Conservation (phyloP, 1,284 basidiomycete species). For the Peniophora sp. region DNA sequence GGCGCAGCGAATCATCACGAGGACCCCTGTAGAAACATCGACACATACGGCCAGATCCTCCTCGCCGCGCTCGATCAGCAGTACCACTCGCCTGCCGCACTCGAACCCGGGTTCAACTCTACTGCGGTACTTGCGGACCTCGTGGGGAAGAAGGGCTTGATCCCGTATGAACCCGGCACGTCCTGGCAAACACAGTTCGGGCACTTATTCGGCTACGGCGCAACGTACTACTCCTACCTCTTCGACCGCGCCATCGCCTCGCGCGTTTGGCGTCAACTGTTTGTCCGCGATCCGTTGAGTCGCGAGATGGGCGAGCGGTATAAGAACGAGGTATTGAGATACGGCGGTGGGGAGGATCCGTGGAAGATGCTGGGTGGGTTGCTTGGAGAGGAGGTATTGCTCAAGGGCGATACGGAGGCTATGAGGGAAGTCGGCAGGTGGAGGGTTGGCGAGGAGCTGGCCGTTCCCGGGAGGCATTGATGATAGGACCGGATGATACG, state of each 20-base stretch:
- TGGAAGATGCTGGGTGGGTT: constrained; percentile 88
- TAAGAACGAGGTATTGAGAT: constrained; percentile 68
- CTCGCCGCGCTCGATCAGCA: constrained; percentile 86
- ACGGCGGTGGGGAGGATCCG: constrained; percentile 88
- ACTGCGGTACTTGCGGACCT: constrained; percentile 60
- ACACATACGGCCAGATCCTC: constrained; percentile 89
- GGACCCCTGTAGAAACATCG: constrained; percentile 69
- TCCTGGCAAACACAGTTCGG: constrained; percentile 95
- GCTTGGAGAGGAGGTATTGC: constrained; percentile 56
- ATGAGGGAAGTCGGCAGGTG: constrained; percentile 88
- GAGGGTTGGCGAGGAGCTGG: constrained; percentile 65
- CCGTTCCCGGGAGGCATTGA: constrained; percentile 19
- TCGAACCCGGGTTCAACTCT: constrained; percentile 57
- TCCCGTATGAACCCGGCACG: constrained; percentile 76
- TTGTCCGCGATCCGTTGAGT: constrained; percentile 56
- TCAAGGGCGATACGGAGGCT: constrained; percentile 66
- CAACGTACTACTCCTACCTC: constrained; percentile 96
- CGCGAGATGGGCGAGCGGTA: constrained; percentile 70
- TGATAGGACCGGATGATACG: neutral
- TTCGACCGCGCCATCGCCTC: constrained; percentile 95
- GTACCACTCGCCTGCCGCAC: constrained; percentile 74
- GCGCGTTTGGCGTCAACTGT: constrained; percentile 78
- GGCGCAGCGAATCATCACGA: constrained; percentile 45
- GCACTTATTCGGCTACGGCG: constrained; percentile 93
- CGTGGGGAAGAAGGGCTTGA: constrained; percentile 64